Percentiles rank a stretch among this genome's conserved stretches.
Conservation (phyloP, 228 moss, liverwort and hornwort species). For the Sphagnum magellanicum region DNA sequence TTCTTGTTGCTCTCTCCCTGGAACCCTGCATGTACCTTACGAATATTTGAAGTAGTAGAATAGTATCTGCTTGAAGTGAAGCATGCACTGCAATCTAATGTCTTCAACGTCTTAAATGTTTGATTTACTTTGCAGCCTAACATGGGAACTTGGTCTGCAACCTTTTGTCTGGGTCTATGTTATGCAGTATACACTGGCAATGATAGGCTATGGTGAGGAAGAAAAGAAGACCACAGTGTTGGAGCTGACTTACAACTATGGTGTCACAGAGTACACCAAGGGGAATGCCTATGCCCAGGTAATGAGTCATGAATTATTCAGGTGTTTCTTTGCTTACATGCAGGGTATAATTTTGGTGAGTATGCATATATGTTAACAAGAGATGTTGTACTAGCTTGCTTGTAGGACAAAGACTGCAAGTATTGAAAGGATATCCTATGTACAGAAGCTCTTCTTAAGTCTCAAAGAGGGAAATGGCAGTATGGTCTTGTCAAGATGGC, state of each 20-base stretch:
- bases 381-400: background rate
- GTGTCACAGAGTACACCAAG: constrained; percentile 79
- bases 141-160: too few species aligned
- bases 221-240: constrained; percentile 77
- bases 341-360: background rate
- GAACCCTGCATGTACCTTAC: background rate
- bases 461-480: background rate
- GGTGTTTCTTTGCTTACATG: background rate
- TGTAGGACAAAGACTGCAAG: background rate
- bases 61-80: background rate
- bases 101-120: too few species aligned
- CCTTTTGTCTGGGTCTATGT: background rate
- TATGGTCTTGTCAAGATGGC: background rate
- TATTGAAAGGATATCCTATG: background rate
- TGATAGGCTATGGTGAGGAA: constrained; percentile 78
- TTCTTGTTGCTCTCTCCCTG: background rate
- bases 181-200: constrained; percentile 65
- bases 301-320: background rate
- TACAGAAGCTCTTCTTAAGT: background rate
- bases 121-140: too few species aligned
- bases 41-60: background rate
- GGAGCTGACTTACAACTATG: constrained; percentile 95
- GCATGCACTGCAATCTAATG: background rate
- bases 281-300: constrained; percentile 96
- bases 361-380: background rate